Percentiles rank a stretch among this genome's conserved stretches.
Evolutionary conservation across 129 eudicot genomes (phyloP).

Genomic region (Heracleum sosnowskyi): DNA sequence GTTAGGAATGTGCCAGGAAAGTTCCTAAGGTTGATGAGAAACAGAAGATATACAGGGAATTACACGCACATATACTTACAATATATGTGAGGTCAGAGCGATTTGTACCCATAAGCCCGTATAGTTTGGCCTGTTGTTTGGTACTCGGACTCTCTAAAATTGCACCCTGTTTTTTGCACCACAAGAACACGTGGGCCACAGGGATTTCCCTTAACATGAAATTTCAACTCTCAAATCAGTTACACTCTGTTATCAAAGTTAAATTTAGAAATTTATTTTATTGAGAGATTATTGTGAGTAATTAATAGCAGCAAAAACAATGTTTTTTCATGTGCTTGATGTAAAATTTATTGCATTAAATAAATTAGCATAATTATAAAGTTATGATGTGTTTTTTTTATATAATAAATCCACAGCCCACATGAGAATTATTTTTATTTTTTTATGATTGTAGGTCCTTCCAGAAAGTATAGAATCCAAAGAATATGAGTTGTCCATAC

Average conservation of each 20-base stretch:
- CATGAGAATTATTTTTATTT: too few relatives aligned
- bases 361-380: too few relatives aligned
- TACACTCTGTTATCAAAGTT: background rate
- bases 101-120: background rate
- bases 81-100: background rate
- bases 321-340: too few relatives aligned
- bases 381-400: too few relatives aligned
- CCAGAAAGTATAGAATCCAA: too few relatives aligned
- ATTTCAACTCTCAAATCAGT: background rate
- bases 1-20: background rate
- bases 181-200: conserved; percentile 3
- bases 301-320: background rate
- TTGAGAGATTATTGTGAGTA: background rate
- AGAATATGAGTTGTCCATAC: too few relatives aligned
- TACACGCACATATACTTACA: background rate
- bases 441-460: too few relatives aligned
- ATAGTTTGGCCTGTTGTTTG: conserved; percentile 1
- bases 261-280: background rate
- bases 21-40: background rate
- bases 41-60: background rate
- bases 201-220: background rate
- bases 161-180: background rate
- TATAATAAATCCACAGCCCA: too few relatives aligned
- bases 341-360: too few relatives aligned
- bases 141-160: background rate